phyloP scores from a whole-genome alignment of 805 yeast genomes.

The Saitoella complicata region DNA sequence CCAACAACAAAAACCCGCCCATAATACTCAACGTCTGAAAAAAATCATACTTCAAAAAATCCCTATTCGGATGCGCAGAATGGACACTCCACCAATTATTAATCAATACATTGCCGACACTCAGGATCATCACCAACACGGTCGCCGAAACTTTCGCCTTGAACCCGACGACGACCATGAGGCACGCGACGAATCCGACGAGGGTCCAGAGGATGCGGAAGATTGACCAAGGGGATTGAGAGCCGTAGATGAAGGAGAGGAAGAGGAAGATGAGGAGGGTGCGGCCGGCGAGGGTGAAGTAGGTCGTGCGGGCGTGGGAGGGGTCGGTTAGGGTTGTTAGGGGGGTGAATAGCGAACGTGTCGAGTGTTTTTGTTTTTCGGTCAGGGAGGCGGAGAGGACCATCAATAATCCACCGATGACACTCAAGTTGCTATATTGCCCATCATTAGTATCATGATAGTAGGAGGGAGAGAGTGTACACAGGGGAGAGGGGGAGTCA shows the following conservation, averaged over 20 bases:
- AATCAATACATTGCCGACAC: slow-evolving; percentile 57
- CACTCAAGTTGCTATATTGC: slow-evolving; percentile 54
- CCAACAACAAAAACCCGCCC: slow-evolving; percentile 82
- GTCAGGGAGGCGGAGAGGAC: slow-evolving; percentile 78
- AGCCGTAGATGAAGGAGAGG: slow-evolving; percentile 59
- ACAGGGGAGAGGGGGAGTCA: background rate
- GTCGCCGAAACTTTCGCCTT: slow-evolving; percentile 81
- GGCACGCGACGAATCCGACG: slow-evolving; percentile 52
- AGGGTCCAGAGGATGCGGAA: slow-evolving; percentile 48
- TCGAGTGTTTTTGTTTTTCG: slow-evolving; percentile 24
- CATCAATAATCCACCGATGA: slow-evolving; percentile 79
- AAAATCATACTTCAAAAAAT: slow-evolving; percentile 72
- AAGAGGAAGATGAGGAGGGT: slow-evolving; percentile 70
- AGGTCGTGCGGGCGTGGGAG: slow-evolving; percentile 58
- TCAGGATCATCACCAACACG: slow-evolving; percentile 44
- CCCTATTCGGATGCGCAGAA: slow-evolving; percentile 58
- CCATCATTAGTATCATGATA: no score
- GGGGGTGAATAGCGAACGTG: background rate
- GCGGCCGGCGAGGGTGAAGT: slow-evolving; percentile 75
- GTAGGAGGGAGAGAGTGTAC: no score
- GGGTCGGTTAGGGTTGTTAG: slow-evolving; percentile 21
- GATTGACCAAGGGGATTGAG: slow-evolving; percentile 39
- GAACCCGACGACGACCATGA: slow-evolving; percentile 76
- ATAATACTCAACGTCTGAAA: slow-evolving; percentile 89
- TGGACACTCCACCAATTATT: slow-evolving; percentile 71